phyloP scores from a whole-genome alignment of 1,139 yeast genomes.

The Blastobotrys arbuscula region DNA sequence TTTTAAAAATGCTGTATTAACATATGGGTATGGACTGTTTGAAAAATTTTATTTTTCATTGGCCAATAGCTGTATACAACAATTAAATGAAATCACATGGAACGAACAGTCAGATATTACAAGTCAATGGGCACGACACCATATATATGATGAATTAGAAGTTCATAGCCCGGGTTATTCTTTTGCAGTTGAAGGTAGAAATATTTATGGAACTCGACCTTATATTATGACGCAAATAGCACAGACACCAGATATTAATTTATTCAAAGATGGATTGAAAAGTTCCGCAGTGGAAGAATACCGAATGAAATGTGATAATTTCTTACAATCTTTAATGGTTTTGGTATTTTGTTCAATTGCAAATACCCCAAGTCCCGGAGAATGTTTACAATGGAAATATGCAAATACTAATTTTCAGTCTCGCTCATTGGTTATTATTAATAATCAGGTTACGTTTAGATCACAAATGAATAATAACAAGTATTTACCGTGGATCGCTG shows the following conservation, averaged over 20 bases:
- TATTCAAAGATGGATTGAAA: slow-evolving; percentile 3
- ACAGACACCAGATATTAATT: slow-evolving; percentile 1
- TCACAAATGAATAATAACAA: neutral
- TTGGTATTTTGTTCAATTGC: slow-evolving; percentile 8
- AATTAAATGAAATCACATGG: slow-evolving; percentile 9
- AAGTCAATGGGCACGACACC: slow-evolving; percentile 3
- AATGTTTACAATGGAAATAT: slow-evolving; percentile 3
- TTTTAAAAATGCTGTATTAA: slow-evolving; percentile 7
- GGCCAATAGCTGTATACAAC: slow-evolving; percentile 1
- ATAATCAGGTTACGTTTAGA: slow-evolving; percentile 3
- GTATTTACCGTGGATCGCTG: slow-evolving; percentile 9
- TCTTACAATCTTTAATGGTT: slow-evolving; percentile 6
- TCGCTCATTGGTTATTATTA: slow-evolving; percentile 1
- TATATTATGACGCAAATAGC: neutral
- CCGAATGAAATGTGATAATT: slow-evolving; percentile 2
- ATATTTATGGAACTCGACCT: neutral
- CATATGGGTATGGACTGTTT: slow-evolving; percentile 8
- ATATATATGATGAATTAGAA: slow-evolving; percentile 1
- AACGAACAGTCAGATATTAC: slow-evolving; percentile 6
- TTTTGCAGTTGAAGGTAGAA: slow-evolving; percentile 5
- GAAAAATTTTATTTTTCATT: slow-evolving; percentile 8
- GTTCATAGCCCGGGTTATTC: slow-evolving; percentile 6
- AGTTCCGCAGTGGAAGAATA: slow-evolving; percentile 3
- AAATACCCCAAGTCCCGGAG: slow-evolving; percentile 10
- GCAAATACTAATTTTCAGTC: neutral